phyloP scores from a whole-genome alignment of 1,284 basidiomycete genomes.

The Megacollybia platyphylla region DNA sequence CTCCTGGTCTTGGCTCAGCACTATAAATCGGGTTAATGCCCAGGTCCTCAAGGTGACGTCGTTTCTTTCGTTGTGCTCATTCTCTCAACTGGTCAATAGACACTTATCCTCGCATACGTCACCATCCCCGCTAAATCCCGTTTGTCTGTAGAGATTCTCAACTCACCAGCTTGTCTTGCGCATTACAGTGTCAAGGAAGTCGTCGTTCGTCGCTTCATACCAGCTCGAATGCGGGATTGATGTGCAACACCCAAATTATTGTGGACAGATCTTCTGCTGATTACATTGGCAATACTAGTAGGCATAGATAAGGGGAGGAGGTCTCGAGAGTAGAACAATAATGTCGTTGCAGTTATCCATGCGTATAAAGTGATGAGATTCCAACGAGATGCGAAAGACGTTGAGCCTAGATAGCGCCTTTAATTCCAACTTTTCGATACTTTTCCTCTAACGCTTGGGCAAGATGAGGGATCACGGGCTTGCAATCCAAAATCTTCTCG shows the following conservation, averaged over 20 bases:
- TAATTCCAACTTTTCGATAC: conserved; percentile 67
- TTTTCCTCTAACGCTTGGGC: conserved; percentile 55
- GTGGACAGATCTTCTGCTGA: neutral
- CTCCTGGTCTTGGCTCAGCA: conserved; percentile 94
- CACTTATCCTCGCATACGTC: conserved; percentile 80
- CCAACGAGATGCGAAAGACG: neutral
- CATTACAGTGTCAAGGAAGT: conserved; percentile 81
- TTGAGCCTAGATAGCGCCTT: conserved; percentile 41
- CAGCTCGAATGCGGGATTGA: conserved; percentile 85
- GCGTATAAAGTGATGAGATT: neutral
- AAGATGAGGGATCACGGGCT: conserved; percentile 37
- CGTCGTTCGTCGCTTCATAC: conserved; percentile 76
- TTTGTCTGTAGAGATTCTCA: conserved; percentile 36
- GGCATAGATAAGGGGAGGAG: neutral
- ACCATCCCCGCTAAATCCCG: conserved; percentile 70
- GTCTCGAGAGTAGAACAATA: neutral
- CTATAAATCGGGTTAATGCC: conserved; percentile 91
- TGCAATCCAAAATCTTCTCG: conserved; percentile 60
- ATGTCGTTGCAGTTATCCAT: neutral
- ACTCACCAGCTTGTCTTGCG: conserved; percentile 57
- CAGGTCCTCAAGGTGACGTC: conserved; percentile 84
- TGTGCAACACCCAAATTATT: neutral
- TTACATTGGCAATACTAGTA: neutral
- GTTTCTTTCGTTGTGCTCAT: conserved; percentile 1
- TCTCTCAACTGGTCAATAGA: conserved; percentile 31